Base-by-base conservation (phyloP, 768 basidiomycete species). In the Fistulinella prunicolor region DNA sequence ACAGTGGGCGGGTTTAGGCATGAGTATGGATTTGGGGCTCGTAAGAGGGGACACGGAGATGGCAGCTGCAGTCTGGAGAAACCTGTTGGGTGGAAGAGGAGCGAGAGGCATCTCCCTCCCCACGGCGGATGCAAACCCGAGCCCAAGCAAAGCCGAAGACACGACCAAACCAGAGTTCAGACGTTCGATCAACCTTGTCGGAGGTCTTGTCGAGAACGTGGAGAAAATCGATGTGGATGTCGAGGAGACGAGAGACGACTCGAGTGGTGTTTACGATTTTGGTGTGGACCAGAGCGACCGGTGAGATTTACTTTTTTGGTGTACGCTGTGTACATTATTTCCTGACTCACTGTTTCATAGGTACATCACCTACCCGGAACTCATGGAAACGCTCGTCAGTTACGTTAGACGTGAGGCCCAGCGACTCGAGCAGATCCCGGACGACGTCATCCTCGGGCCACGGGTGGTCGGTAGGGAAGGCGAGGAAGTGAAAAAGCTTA, bases 1-100 rank as follows among this genome's bases (percentile, higher is more conserved):
- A 64, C 93, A 95, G 62, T 94, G 89, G 87, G 78, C 82, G 6
- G 94, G 94, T 2, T 73, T 92, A 55, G 80, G 82, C 16, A 73
- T 94, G 55, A 77, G 85, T 3, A 78, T 93, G 58, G 93, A 96
- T 64, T 69, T 94, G 13, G 87, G 80, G 1, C 75, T 94, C 26
- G 77, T 85, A 5, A 76, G 73, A 38, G 81, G 83, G 20, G 94
- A 98, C 63, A 74, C 80, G 50, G 89, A 94, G 54, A 74, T 98
- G 67, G 91, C 94, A 1, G 86, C 74, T 13, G 88, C 90, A 1
- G 70, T 96, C 0, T 98, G 95, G 95, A 75, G 95, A 41, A 96
- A 97, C 65, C 60, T 96, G 30, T 83, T 96, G 34, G 92, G 88
- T 8, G 89, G 82, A 1, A 78, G 91, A 12, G 94, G 92, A 6